These are phyloP conservation scores for Silene coronaria DNA, from an alignment of 179 eudicot species.

Conservation along the genomic window DNA sequence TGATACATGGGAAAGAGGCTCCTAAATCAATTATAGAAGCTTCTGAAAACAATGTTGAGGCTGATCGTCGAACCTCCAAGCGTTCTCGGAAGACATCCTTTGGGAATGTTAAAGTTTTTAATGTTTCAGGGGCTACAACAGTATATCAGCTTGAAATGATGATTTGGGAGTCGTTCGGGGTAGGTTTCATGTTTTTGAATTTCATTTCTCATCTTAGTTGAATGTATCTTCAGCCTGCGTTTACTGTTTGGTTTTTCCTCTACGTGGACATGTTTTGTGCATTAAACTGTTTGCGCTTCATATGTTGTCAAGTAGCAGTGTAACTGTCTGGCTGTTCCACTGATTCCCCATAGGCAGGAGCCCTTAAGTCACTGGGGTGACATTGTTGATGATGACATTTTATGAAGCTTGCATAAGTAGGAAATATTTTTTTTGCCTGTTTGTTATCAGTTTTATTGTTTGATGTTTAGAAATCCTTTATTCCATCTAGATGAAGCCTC, in stretches of 20 bases:
- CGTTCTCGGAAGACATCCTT: conserved; percentile 78
- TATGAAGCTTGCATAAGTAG: neutral
- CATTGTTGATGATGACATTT: neutral
- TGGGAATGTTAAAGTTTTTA: conserved; percentile 71
- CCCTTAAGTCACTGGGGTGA: neutral
- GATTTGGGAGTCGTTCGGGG: conserved; percentile 99
- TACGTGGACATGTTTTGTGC: neutral
- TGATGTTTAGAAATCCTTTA: neutral
- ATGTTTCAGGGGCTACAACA: conserved; percentile 87
- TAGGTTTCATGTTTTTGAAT: conserved; percentile 33
- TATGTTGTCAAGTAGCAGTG: neutral
- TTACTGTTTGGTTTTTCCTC: neutral
- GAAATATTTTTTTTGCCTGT: neutral
- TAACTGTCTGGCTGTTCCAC: neutral
- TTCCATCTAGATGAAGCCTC: neutral
- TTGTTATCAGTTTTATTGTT: neutral
- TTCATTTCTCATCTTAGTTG: neutral
- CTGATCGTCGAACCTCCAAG: conserved; percentile 84
- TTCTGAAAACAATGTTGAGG: conserved; percentile 57
- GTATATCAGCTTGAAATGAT: conserved; percentile 92
- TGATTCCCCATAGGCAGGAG: neutral
- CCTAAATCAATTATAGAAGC: conserved; percentile 88
- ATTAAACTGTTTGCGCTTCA: neutral
- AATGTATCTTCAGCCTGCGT: neutral
- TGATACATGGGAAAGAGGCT: conserved; percentile 84